Conservation (phyloP, 352 stramenopile genomes). For the Lagenidium giganteum region DNA sequence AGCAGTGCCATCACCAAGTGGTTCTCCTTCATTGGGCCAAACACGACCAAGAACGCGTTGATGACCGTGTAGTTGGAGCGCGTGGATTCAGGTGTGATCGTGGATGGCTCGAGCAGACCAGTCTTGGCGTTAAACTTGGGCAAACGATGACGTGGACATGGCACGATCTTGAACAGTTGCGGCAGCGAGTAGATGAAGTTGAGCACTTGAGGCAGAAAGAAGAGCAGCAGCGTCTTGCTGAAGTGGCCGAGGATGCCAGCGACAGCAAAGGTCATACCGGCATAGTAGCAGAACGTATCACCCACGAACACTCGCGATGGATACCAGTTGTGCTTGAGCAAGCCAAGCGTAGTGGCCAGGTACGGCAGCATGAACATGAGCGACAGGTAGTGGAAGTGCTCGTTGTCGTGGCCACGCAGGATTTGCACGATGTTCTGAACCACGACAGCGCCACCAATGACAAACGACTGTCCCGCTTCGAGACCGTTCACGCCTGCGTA, state of each 20-base stretch:
- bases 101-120: constrained; percentile 90
- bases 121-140: constrained; percentile 93
- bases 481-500: constrained; percentile 99
- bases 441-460: constrained; percentile 92
- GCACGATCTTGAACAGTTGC: constrained; percentile 97
- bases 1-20: constrained; percentile 62
- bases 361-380: constrained; percentile 98
- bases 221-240: constrained; percentile 97
- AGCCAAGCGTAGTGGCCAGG: constrained; percentile 87
- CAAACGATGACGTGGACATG: constrained; percentile 96
- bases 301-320: constrained; percentile 97
- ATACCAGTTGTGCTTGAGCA: constrained; percentile 98
- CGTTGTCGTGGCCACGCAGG: constrained; percentile 67
- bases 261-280: constrained; percentile 98
- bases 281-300: constrained; percentile 99
- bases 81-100: constrained; percentile 80
- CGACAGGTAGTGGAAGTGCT: constrained; percentile 93
- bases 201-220: constrained; percentile 98
- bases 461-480: constrained; percentile 93
- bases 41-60: constrained; percentile 82
- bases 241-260: constrained; percentile 97
- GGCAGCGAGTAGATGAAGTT: constrained; percentile 99
- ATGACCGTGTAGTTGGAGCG: constrained; percentile 87
- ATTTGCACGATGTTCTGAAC: constrained; percentile 96
- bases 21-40: constrained; percentile 80